phyloP scores from a whole-genome alignment of 129 eudicot species.

The Chrysanthemum seticuspe region DNA sequence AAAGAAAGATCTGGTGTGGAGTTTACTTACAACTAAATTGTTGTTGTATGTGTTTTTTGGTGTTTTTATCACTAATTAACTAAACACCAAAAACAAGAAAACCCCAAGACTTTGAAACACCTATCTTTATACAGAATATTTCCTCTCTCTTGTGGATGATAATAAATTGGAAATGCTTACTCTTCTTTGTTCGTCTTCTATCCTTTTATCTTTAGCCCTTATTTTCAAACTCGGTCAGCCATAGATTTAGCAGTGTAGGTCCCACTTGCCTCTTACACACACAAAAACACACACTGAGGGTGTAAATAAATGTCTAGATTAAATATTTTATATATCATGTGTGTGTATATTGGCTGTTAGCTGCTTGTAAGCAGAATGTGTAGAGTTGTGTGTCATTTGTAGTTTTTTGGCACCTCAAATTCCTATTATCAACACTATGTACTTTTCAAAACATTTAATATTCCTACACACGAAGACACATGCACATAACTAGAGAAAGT shows the following conservation, averaged over 20 bases:
- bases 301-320: slow-evolving; percentile 9
- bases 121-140: slow-evolving; percentile 45
- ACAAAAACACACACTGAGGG: not conserved
- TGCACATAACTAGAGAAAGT: slow-evolving; percentile 34
- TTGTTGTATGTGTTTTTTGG: slow-evolving; percentile 56
- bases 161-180: slow-evolving; percentile 20
- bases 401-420: slow-evolving; percentile 62
- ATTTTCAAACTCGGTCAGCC: slow-evolving; percentile 78
- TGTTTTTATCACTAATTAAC: slow-evolving; percentile 38
- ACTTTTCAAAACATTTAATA: slow-evolving; percentile 29
- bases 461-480: slow-evolving; percentile 28
- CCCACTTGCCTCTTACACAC: slow-evolving; percentile 31
- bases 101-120: slow-evolving; percentile 39
- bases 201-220: slow-evolving; percentile 46
- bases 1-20: slow-evolving; percentile 50
- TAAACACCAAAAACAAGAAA: slow-evolving; percentile 61
- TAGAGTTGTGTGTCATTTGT: slow-evolving; percentile 69
- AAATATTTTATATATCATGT: slow-evolving; percentile 25
- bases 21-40: slow-evolving; percentile 40
- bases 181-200: slow-evolving; percentile 37
- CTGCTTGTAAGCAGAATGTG: slow-evolving; percentile 86
- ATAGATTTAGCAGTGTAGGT: slow-evolving; percentile 51
- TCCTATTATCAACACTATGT: slow-evolving; percentile 48
- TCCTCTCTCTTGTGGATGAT: slow-evolving; percentile 25
- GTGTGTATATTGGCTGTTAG: slow-evolving; percentile 63